These are phyloP conservation scores for Metschnikowia sp. DNA, from an alignment of 805 yeast genomes.

Conservation along the genomic window DNA sequence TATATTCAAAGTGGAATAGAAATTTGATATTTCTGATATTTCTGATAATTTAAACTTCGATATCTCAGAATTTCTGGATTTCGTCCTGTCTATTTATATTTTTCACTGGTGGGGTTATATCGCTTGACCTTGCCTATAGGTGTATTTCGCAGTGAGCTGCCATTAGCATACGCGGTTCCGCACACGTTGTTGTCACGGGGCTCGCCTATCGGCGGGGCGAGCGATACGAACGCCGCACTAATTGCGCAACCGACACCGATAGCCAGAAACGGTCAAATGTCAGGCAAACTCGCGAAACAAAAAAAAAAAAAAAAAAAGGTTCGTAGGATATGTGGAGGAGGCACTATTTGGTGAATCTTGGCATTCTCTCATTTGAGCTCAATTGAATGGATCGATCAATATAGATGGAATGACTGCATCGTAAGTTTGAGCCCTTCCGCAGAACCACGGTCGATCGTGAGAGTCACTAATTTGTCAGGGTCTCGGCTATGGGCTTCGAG, in stretches of 20 bases:
- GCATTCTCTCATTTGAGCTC: too few relatives aligned
- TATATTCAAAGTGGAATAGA: too few relatives aligned
- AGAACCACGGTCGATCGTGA: too few relatives aligned
- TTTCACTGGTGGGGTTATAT: constrained; percentile 7
- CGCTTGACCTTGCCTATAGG: constrained; percentile 23
- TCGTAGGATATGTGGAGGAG: too few relatives aligned
- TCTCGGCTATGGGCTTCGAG: too few relatives aligned
- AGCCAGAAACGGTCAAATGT: background rate
- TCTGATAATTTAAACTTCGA: background rate
- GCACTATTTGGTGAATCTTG: too few relatives aligned
- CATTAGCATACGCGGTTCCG: constrained; percentile 2
- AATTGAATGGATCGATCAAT: too few relatives aligned
- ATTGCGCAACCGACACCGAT: constrained; percentile 3
- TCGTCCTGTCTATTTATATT: constrained; percentile 5
- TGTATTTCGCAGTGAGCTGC: constrained; percentile 17
- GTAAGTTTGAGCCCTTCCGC: too few relatives aligned
- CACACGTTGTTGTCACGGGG: background rate
- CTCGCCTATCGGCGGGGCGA: constrained; percentile 2
- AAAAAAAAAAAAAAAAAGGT: background rate
- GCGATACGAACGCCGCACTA: background rate
- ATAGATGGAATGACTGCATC: too few relatives aligned
- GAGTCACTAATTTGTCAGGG: too few relatives aligned
- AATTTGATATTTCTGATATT: too few relatives aligned
- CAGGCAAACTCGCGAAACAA: background rate
- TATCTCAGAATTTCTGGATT: background rate